Evolutionary conservation across 148 eudicot species (phyloP), one percentile per base, ranked within the genome.

Genomic region (Vaccinium vitisidaea): DNA sequence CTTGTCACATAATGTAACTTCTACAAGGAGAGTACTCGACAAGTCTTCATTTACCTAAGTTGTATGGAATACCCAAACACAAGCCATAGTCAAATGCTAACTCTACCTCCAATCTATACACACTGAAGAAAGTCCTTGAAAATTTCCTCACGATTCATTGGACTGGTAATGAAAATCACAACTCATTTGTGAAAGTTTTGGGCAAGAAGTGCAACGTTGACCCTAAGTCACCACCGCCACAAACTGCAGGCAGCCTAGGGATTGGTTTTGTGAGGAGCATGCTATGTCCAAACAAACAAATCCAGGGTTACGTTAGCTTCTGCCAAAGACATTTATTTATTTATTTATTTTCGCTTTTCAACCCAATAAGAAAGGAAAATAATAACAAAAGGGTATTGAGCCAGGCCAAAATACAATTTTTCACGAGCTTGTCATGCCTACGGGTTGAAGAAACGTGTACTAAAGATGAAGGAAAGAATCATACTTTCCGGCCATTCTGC

Each of bases 401-500:
- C 13, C n/a, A 19, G 8, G 15, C 10, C 21, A 16, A 3, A 3
- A 49, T 9, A 48, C 52, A 21, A 49, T 15, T 49, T n/a, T 77
- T 5, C 16, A 49, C 8, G 0, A 50, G 55, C 23, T 30, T 15
- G 48, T 54, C n/a, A 18, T 55, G 81, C 46, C 23, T 19, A 79
- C 6, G 18, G 55, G 55, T 59, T 11, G 39, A 80, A 59, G 18
- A 18, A 80, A 32, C 46, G 19, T 18, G 21, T 10, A 58, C 14
- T 25, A 32, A 8, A 19, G 15, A 61, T 59, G 30, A 80, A 9
- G 32, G 36, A 1, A 11, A 19, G 54, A 61, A 70, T 55, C 91
- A 48, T 93, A 96, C 99, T 96, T 87, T 96, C 99, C 16, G 99
- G 99, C 99, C 99, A 96, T 50, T 96, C 98, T 15, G 98, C 95